Evolutionary conservation across 306 rosid species (phyloP).

Genomic region (Nissolia schottii): DNA sequence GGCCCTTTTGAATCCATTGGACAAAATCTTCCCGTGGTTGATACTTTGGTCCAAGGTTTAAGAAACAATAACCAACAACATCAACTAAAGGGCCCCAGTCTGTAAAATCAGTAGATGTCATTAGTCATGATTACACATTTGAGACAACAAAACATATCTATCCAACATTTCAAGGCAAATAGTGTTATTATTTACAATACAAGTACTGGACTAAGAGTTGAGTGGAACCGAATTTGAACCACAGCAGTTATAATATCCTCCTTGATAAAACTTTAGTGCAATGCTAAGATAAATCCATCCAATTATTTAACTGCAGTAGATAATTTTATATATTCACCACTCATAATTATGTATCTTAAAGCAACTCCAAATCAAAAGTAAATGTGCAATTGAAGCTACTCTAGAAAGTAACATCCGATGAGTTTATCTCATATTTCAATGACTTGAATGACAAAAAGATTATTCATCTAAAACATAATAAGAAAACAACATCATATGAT

Average conservation of each 20-base stretch:
- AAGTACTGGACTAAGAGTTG: neutral
- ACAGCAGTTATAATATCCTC: neutral
- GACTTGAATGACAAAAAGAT: neutral
- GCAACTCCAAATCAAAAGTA: neutral
- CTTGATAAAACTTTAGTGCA: neutral
- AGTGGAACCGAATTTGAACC: neutral
- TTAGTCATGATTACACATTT: slow-evolving; percentile 13
- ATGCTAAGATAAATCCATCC: neutral
- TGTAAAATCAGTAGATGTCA: slow-evolving; percentile 31
- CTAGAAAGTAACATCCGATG: neutral
- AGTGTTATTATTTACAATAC: neutral
- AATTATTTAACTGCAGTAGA: neutral
- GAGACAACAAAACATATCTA: neutral
- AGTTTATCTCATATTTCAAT: neutral
- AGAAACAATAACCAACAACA: slow-evolving; percentile 83
- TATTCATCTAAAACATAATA: neutral
- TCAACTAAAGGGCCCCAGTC: slow-evolving; percentile 89
- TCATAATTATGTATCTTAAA: neutral
- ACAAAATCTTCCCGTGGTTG: slow-evolving; percentile 64
- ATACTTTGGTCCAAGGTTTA: slow-evolving; percentile 67
- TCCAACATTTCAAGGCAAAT: slow-evolving; percentile 1
- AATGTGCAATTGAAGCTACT: neutral
- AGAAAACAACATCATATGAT: neutral
- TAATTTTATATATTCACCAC: neutral
- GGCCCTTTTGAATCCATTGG: slow-evolving; percentile 62